phyloP scores from a whole-genome alignment of 1,284 basidiomycete species.

The Cutaneotrichosporon mucoides region DNA sequence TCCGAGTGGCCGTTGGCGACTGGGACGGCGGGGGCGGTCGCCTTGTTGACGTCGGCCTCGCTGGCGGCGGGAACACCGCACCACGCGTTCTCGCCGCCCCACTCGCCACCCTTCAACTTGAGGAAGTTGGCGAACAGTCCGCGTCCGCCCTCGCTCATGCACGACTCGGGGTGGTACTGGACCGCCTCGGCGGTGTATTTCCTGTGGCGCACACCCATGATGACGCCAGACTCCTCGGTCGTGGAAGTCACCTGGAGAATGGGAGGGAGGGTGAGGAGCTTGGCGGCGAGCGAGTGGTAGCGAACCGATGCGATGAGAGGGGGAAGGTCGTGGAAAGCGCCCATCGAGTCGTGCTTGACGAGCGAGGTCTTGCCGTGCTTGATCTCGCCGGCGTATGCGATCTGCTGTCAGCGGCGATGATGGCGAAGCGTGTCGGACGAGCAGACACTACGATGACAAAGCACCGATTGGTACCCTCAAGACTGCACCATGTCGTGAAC shows the following conservation, averaged over 20 bases:
- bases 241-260: slow-evolving; percentile 79
- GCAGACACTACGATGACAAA: no score
- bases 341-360: slow-evolving; percentile 82
- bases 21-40: neutral
- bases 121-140: slow-evolving; percentile 82
- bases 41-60: slow-evolving; percentile 10
- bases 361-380: slow-evolving; percentile 94
- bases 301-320: slow-evolving; percentile 84
- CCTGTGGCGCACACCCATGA: slow-evolving; percentile 96
- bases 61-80: slow-evolving; percentile 56
- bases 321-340: slow-evolving; percentile 79
- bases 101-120: slow-evolving; percentile 71
- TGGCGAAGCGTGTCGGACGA: no score
- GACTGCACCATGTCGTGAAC: no score
- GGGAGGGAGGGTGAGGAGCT: slow-evolving; percentile 69
- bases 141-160: slow-evolving; percentile 82
- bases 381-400: slow-evolving; percentile 92
- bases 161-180: slow-evolving; percentile 97
- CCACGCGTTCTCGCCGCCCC: slow-evolving; percentile 74
- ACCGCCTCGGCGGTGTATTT: slow-evolving; percentile 84
- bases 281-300: slow-evolving; percentile 93
- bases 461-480: no score
- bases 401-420: slow-evolving; percentile 28
- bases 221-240: slow-evolving; percentile 83
- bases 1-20: slow-evolving; percentile 1